Base-by-base conservation (phyloP, 1,284 basidiomycete genomes). In the Phlebopus sp. region DNA sequence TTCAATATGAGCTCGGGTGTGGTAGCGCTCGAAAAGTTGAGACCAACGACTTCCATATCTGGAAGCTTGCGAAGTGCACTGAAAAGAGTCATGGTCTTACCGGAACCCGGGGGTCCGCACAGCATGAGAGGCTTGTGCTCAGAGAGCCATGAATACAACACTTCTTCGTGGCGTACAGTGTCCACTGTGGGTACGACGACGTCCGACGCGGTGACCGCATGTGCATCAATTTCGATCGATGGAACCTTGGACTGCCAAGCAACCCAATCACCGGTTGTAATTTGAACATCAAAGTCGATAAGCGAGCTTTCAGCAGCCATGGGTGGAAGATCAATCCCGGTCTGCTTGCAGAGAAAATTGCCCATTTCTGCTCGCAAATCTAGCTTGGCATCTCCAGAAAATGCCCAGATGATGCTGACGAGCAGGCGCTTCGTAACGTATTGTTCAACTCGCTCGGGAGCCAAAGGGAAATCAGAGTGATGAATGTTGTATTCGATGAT, bases 31-130 rank as follows among this genome's bases (percentile, higher is more conserved):
- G 97, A 99, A 70, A 99, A 99, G 72, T 99, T 99, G 58, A 99
- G 84, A 41, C 97, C 97, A 50, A 97, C 95, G 40, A 99, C 93
- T 64, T 99, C 97, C 86, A 99, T 94, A 68, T 99, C 94, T 3
- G 95, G 94, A 37, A 99, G 79, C 69, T 99, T 99, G 48, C 97
- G 86, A 29, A 99, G 80, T 4, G 97, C 97, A 56, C 93, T 97
- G 74, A 99, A 98, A n/a, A 99, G 75, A 0, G 97, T 99, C 97
- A 99, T 99, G 4, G 97, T 99, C 76, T 99, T 99, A 34, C 97
- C 97, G 19, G 96, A 98, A 62, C 97, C 97, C 6, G 97, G 97
- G 60, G 97, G 97, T 40, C 97, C 97, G 66, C 97, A 99, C 18
- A 99, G 81, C 84, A 99, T 92, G 47, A 99, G 79, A 5, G 97